These are phyloP conservation scores for Psilocybe cubensis DNA, from an alignment of 768 basidiomycete genomes.

Conservation along the genomic window DNA sequence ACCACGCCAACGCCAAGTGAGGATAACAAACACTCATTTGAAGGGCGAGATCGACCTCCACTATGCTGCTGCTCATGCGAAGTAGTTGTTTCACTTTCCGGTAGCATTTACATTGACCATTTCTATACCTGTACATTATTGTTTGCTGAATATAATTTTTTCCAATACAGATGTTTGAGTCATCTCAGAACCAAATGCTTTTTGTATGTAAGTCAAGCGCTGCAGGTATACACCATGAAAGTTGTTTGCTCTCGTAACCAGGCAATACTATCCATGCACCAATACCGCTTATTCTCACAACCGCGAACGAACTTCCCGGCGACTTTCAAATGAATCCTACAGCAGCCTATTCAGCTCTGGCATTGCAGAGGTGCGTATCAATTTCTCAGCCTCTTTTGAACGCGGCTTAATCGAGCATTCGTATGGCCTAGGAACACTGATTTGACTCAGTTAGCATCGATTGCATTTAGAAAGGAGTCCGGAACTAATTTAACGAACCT, in stretches of 20 bases:
- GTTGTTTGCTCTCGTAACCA: no score
- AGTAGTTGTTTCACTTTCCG: conserved; percentile 34
- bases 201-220: no score
- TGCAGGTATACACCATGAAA: no score
- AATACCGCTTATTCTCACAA: no score
- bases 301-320: no score
- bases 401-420: conserved; percentile 10
- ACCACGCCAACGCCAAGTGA: conserved; percentile 72
- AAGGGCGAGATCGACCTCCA: conserved; percentile 84
- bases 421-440: conserved; percentile 7
- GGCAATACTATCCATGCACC: no score
- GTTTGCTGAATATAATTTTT: neutral
- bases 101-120: conserved; percentile 45
- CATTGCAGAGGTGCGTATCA: neutral
- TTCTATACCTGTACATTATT: neutral
- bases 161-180: neutral
- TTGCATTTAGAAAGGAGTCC: neutral
- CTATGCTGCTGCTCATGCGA: conserved; percentile 16
- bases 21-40: conserved; percentile 89
- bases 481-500: neutral
- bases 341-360: neutral
- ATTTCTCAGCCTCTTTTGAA: neutral
- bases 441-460: neutral
- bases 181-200: no score
- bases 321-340: neutral